Evolutionary conservation across 2,329 filamentous ascomycete genomes (phyloP).

Genomic region (Cordyceps cicadae): DNA sequence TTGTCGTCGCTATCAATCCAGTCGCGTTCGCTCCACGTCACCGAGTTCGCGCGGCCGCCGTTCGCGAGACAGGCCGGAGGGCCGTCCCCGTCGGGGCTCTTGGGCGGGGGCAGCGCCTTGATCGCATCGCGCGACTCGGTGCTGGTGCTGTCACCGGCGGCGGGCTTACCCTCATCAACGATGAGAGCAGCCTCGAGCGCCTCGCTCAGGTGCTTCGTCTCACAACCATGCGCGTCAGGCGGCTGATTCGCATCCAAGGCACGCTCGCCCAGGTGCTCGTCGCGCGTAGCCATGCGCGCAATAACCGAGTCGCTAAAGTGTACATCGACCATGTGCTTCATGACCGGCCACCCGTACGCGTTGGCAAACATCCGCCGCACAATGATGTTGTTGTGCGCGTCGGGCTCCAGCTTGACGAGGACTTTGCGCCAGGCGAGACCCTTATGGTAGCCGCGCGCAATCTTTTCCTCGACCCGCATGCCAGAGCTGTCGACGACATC

Average conservation of each 20-base stretch:
- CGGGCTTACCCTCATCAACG: not conserved
- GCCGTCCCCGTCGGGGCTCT: constrained; percentile 1
- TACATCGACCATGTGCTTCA: constrained; percentile 89
- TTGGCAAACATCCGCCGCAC: constrained; percentile 96
- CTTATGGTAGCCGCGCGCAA: constrained; percentile 87
- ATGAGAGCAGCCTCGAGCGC: not conserved
- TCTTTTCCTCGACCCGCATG: constrained; percentile 96
- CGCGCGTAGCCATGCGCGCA: constrained; percentile 57
- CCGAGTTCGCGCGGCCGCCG: constrained; percentile 26
- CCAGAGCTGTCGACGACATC: constrained; percentile 48
- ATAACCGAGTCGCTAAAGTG: constrained; percentile 71
- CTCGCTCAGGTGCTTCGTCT: constrained; percentile 38
- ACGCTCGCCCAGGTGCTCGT: constrained; percentile 59
- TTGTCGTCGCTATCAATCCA: constrained; percentile 48
- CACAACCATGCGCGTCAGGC: constrained; percentile 56
- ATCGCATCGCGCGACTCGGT: constrained; percentile 36
- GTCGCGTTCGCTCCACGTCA: constrained; percentile 59
- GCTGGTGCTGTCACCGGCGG: not conserved
- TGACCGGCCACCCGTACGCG: constrained; percentile 93
- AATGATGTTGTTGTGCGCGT: constrained; percentile 97
- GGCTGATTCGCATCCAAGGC: constrained; percentile 51
- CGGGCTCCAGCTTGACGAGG: constrained; percentile 86
- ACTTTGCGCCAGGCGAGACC: constrained; percentile 95
- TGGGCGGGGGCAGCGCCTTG: constrained; percentile 34
- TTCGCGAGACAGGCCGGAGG: constrained; percentile 13